phyloP scores from a whole-genome alignment of 257 asterid species.

The Datura wrightii region DNA sequence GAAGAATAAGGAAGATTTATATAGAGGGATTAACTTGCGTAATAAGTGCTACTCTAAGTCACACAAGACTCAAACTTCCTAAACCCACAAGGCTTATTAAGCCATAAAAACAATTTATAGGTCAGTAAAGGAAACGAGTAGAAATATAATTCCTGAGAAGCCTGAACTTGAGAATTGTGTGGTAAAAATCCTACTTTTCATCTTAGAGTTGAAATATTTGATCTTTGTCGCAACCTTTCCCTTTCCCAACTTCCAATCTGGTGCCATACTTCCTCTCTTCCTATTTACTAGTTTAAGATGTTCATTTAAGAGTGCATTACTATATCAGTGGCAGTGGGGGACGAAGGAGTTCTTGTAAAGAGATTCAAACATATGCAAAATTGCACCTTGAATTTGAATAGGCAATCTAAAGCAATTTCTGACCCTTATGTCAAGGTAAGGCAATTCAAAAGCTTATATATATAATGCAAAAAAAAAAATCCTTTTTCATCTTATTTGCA shows the following conservation, averaged over 20 bases:
- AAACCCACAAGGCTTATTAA: background rate
- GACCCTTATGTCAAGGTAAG: constrained; percentile 5
- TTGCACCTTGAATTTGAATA: background rate
- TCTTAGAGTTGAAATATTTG: background rate
- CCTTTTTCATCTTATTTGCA: background rate
- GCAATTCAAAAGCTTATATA: background rate
- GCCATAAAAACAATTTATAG: background rate
- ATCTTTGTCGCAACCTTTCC: background rate
- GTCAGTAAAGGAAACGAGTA: background rate
- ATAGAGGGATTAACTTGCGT: background rate
- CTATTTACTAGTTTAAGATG: background rate
- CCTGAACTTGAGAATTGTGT: background rate
- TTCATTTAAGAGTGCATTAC: background rate
- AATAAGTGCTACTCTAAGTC: background rate
- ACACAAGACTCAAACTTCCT: constrained; percentile 4
- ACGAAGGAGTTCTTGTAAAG: background rate
- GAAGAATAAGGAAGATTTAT: background rate
- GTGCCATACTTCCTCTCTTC: background rate
- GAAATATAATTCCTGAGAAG: background rate
- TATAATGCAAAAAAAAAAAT: too few species aligned
- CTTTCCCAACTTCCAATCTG: background rate
- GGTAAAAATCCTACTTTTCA: background rate
- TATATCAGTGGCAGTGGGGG: background rate
- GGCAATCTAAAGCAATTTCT: background rate
- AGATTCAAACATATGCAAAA: constrained; percentile 9